Evolutionary conservation across 495 filamentous ascomycete species (phyloP), one percentile per base, ranked within the genome.

Genomic region (Hypoxylon subgilvum): DNA sequence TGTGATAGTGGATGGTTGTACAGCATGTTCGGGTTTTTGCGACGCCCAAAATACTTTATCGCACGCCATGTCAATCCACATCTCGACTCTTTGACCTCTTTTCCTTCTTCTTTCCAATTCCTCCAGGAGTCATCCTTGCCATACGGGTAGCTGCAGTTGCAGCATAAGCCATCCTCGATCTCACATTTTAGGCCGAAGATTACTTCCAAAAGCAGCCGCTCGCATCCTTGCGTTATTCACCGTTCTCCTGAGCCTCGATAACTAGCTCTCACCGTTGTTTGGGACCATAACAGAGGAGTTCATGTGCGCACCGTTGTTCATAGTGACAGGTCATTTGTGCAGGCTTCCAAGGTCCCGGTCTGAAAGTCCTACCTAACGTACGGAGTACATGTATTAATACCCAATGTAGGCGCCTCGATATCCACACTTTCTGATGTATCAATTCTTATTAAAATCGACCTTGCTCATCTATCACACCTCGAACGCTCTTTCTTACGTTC

Each of bases 131-230:
- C 48, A 52, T 21, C 36, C 27, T 57, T 27, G 48, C 41, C 53
- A 28, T 36, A 40, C 44, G 43, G 44, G 18, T 53, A 54, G 25
- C 45, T 58, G 49, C 50, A 46, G 49, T n/a, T 32, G 61, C 52
- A 44, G 49, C 36, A 54, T 46, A 36, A 8, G 34, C 31, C 42
- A 31, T n/a, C 8, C 54, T 58, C 50, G 48, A 57, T 64, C 61
- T 64, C 49, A 51, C 48, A 57, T 23, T 43, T n/a, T 22, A 38
- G 51, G 27, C 44, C 53, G 17, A 28, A 49, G 42, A 48, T 54
- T 39, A 36, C 45, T 46, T 55, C 61, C 44, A 17, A 50, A 54
- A 48, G 7, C 43, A 43, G 42, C 42, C 25, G 45, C 43, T 53
- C 48, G 60, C 60, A 58, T 61, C 23, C 21, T 27, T 28, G 35